phyloP scores from a whole-genome alignment of 768 basidiomycete species.

The Pholiota molesta region DNA sequence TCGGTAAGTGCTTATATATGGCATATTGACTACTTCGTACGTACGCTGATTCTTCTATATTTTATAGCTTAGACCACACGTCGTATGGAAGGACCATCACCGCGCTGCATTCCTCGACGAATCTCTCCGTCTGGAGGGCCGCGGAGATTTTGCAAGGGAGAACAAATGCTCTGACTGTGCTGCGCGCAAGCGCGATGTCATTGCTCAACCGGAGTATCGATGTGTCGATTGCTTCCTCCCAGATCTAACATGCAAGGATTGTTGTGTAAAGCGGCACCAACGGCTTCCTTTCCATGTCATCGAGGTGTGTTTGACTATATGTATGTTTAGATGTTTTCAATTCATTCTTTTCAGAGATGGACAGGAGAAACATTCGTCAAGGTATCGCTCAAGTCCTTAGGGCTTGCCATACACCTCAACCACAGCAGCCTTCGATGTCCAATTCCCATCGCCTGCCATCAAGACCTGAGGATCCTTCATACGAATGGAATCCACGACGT shows the following conservation, averaged over 20 bases:
- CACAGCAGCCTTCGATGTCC: slow-evolving; percentile 4
- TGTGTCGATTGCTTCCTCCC: slow-evolving; percentile 15
- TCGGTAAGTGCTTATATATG: not conserved
- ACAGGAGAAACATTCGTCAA: not conserved
- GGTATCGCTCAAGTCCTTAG: slow-evolving; percentile 6
- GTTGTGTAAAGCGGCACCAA: slow-evolving; percentile 11
- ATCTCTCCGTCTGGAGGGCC: slow-evolving; percentile 5
- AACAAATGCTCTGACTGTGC: slow-evolving; percentile 8
- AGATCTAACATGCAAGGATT: not conserved
- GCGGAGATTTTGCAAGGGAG: slow-evolving; percentile 4
- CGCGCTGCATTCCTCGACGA: slow-evolving; percentile 14
- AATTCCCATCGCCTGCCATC: slow-evolving; percentile 5
- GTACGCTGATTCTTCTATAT: too few relatives aligned
- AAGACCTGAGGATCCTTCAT: slow-evolving; percentile 13
- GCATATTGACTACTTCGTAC: not conserved
- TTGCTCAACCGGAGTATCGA: not conserved
- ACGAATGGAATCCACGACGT: slow-evolving; percentile 20
- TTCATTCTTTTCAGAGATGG: not conserved
- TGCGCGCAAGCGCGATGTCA: not conserved
- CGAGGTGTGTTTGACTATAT: slow-evolving; percentile 3
- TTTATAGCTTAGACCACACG: not conserved
- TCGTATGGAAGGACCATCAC: slow-evolving; percentile 7
- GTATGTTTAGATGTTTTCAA: not conserved
- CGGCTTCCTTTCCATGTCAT: slow-evolving; percentile 11
- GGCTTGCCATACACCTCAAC: slow-evolving; percentile 6